Conservation (phyloP, 352 stramenopile genomes). For the Globisporangium iwayamae region DNA sequence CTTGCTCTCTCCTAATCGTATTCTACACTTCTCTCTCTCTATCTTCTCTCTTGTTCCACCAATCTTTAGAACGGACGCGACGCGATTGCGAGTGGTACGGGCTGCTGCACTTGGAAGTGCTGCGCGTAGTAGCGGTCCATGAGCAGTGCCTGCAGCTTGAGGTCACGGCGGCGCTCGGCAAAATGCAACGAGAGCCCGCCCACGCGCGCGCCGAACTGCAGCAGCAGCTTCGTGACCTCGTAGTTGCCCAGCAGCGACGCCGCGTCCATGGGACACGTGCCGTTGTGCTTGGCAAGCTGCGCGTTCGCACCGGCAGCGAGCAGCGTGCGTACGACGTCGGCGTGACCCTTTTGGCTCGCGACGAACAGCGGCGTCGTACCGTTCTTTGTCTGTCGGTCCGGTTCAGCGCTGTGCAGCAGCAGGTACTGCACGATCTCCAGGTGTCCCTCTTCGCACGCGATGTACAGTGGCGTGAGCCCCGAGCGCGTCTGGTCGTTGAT, state of each 20-base stretch:
- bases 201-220: slow-evolving; percentile 64
- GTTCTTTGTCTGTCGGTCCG: slow-evolving; percentile 44
- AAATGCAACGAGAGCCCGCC: slow-evolving; percentile 69
- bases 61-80: slow-evolving; percentile 6
- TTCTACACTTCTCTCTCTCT: slow-evolving; percentile 1
- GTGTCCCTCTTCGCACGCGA: slow-evolving; percentile 83
- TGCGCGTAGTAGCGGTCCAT: slow-evolving; percentile 64
- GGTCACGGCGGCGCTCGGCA: slow-evolving; percentile 62
- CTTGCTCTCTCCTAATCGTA: not conserved
- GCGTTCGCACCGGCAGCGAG: slow-evolving; percentile 49
- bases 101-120: slow-evolving; percentile 23
- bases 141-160: slow-evolving; percentile 54
- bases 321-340: slow-evolving; percentile 48
- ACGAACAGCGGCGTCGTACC: slow-evolving; percentile 75
- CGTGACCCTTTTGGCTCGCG: slow-evolving; percentile 69
- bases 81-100: slow-evolving; percentile 3
- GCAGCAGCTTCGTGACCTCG: slow-evolving; percentile 52
- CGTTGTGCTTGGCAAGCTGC: slow-evolving; percentile 65
- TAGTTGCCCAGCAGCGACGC: slow-evolving; percentile 61
- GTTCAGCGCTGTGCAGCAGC: slow-evolving; percentile 27
- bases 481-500: slow-evolving; percentile 77
- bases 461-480: slow-evolving; percentile 74
- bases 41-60: not conserved
- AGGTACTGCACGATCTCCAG: slow-evolving; percentile 56
- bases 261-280: slow-evolving; percentile 68